Evolutionary conservation across 1,284 basidiomycete genomes (phyloP).

Genomic region (Sanghuangporus weigelae): DNA sequence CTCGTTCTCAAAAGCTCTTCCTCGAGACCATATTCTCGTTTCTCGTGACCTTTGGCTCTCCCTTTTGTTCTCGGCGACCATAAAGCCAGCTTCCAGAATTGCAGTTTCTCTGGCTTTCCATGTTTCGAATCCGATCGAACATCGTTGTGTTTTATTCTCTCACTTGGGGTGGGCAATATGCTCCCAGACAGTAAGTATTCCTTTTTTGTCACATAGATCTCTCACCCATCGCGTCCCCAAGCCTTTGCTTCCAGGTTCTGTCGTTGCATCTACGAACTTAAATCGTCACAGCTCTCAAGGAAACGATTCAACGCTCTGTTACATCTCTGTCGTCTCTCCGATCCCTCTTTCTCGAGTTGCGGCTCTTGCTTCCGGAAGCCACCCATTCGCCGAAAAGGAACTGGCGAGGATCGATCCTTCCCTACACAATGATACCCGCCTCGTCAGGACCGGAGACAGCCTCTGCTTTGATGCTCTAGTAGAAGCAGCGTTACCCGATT

Average conservation of each 20-base stretch:
- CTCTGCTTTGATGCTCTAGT: background rate
- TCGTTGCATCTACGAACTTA: background rate
- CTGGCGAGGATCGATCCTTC: background rate
- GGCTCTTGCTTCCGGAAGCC: background rate
- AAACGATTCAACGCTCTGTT: background rate
- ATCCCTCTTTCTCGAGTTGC: slow-evolving; percentile 4
- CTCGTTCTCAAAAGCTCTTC: background rate
- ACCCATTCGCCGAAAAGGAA: background rate
- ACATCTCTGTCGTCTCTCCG: background rate
- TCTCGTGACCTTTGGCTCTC: slow-evolving; percentile 6
- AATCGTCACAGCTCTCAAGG: background rate
- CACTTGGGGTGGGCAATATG: background rate
- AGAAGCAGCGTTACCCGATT: background rate
- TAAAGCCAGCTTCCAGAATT: background rate
- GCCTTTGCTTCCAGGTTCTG: background rate
- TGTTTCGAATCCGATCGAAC: background rate
- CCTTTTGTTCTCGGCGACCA: slow-evolving; percentile 1
- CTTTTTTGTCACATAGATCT: background rate
- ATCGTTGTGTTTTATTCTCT: background rate
- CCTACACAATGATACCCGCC: slow-evolving; percentile 6
- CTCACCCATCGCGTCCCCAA: background rate
- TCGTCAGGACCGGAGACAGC: slow-evolving; percentile 12
- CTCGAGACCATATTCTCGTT: background rate
- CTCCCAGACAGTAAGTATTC: background rate
- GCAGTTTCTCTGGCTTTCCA: slow-evolving; percentile 5